Percentiles rank a stretch among this genome's conserved stretches.
Evolutionary conservation across 179 eudicot genomes (phyloP).

Genomic region (Camellia oleifera): DNA sequence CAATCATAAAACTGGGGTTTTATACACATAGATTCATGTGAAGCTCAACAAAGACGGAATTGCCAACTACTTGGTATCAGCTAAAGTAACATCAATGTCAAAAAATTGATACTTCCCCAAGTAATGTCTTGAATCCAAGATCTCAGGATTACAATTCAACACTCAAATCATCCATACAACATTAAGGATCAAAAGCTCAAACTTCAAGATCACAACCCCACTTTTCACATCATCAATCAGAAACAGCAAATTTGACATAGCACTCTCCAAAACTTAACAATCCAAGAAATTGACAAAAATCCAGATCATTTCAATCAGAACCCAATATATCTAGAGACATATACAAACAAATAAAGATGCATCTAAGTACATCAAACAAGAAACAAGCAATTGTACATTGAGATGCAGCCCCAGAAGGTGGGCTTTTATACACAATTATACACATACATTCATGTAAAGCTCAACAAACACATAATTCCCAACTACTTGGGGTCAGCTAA

Average conservation of each 20-base stretch:
- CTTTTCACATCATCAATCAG: neutral
- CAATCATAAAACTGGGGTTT: neutral
- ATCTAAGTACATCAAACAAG: too few relatives aligned
- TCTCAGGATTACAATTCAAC: neutral
- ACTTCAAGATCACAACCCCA: neutral
- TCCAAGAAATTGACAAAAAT: neutral
- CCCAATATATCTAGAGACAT: neutral
- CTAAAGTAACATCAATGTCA: neutral
- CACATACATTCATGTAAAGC: neutral
- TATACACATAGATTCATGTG: neutral
- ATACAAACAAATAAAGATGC: neutral
- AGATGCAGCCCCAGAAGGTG: neutral
- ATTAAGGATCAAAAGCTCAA: neutral
- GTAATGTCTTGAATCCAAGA: neutral
- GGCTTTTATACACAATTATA: too few relatives aligned
- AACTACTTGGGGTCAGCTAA: neutral
- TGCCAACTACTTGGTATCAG: neutral
- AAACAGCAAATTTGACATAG: neutral
- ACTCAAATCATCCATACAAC: neutral
- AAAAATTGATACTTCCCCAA: neutral
- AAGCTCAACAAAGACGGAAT: neutral
- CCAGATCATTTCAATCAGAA: slow-evolving; percentile 1
- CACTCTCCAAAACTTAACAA: neutral
- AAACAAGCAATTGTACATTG: slow-evolving; percentile 5
- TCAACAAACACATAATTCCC: neutral